These are phyloP conservation scores for Alternaria incomplexa DNA, from an alignment of 2,329 filamentous ascomycete species.

Conservation along the genomic window DNA sequence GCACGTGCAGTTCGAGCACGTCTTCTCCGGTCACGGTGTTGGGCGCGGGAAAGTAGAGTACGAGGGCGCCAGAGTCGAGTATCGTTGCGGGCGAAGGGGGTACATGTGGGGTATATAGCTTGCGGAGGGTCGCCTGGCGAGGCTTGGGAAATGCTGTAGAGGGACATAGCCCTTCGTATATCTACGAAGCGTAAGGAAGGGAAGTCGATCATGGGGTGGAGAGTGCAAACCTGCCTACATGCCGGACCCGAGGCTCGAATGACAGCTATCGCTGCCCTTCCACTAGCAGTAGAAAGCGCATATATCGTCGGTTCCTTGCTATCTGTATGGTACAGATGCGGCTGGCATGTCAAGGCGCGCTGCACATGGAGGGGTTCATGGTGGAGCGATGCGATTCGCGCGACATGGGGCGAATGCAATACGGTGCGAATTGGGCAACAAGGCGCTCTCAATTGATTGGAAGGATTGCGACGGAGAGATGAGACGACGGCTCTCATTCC, in stretches of 20 bases:
- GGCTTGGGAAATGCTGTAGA: constrained; percentile 60
- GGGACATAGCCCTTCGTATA: constrained; percentile 70
- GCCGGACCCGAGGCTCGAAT: constrained; percentile 84
- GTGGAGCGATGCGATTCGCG: background rate
- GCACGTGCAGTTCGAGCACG: constrained; percentile 90
- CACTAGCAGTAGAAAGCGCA: constrained; percentile 84
- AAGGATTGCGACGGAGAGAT: constrained; percentile 16
- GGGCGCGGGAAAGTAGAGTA: constrained; percentile 82
- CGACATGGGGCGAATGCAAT: background rate
- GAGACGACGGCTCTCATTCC: constrained; percentile 44
- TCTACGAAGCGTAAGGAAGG: constrained; percentile 48
- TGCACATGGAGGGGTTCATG: constrained; percentile 10
- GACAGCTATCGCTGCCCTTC: constrained; percentile 87
- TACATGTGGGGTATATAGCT: constrained; percentile 66
- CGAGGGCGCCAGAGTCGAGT: constrained; percentile 78
- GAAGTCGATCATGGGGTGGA: background rate
- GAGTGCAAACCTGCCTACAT: constrained; percentile 65
- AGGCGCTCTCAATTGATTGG: background rate
- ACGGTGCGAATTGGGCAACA: background rate
- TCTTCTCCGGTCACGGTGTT: constrained; percentile 91
- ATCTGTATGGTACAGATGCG: constrained; percentile 19
- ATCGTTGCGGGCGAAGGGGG: constrained; percentile 53
- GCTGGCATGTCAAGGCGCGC: constrained; percentile 17
- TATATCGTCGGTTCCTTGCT: constrained; percentile 72
- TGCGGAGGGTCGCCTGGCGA: constrained; percentile 73